These are phyloP conservation scores for Solanum medicagineum DNA, from an alignment of 257 asterid genomes.

Conservation along the genomic window DNA sequence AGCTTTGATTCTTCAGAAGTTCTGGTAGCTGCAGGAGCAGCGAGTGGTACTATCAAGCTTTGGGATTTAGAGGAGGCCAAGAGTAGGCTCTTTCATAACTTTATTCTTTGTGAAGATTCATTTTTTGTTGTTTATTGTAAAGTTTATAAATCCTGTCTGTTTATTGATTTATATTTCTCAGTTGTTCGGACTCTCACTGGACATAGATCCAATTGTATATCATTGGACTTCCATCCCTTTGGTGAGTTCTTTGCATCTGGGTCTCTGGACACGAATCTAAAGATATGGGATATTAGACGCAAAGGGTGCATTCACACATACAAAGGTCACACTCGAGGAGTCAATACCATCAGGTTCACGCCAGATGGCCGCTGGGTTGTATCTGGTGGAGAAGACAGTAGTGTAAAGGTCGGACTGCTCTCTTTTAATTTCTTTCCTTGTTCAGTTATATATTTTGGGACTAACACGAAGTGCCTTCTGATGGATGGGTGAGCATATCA, in stretches of 20 bases:
- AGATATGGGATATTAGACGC: slow-evolving; percentile 97
- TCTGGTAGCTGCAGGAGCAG: slow-evolving; percentile 98
- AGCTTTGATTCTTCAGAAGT: slow-evolving; percentile 95
- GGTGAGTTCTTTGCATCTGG: slow-evolving; percentile 99
- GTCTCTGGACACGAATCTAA: slow-evolving; percentile 88
- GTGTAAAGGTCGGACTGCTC: slow-evolving; percentile 61
- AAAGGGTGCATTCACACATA: slow-evolving; percentile 96
- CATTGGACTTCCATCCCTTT: slow-evolving; percentile 95
- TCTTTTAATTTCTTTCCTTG: slow-evolving; percentile 1
- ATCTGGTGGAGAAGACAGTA: slow-evolving; percentile 97
- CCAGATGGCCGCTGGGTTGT: slow-evolving; percentile 99
- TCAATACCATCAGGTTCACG: slow-evolving; percentile 82
- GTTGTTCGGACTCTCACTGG: slow-evolving; percentile 96
- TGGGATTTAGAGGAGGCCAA: slow-evolving; percentile 99
- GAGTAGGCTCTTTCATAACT: slow-evolving; percentile 37
- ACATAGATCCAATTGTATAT: slow-evolving; percentile 95
- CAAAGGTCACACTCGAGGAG: slow-evolving; percentile 97
- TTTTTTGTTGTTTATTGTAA: neutral
- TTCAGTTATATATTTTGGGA: neutral
- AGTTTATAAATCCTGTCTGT: neutral
- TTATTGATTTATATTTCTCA: slow-evolving; percentile 1
- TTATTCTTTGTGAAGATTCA: neutral
- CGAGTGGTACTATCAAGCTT: slow-evolving; percentile 96
- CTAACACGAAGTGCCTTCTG: neutral
- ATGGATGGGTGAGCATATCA: neutral